A percentile compares a stretch with the other conserved stretches of the same genome.
Evolutionary conservation across 1,284 basidiomycete genomes (phyloP).

Genomic region (Trichosporon sp.): DNA sequence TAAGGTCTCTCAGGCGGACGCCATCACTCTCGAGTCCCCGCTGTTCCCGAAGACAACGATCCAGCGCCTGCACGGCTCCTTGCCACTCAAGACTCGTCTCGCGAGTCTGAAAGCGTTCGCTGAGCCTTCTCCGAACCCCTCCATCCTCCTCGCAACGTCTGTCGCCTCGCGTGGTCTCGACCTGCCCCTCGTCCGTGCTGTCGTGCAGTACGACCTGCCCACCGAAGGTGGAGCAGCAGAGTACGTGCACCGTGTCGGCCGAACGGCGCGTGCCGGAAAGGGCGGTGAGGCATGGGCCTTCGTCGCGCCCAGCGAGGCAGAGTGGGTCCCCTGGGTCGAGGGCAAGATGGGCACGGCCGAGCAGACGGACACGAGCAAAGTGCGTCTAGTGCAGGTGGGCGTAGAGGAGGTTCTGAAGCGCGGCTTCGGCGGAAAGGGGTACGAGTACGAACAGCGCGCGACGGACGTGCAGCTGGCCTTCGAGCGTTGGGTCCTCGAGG

Average conservation of each 20-base stretch:
- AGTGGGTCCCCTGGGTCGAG: constrained; percentile 85
- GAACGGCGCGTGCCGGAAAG: constrained; percentile 90
- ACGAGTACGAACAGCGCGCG: constrained; percentile 80
- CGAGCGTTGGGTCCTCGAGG: constrained; percentile 83
- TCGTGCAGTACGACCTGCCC: constrained; percentile 94
- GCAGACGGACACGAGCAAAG: constrained; percentile 42
- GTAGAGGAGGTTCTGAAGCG: constrained; percentile 66
- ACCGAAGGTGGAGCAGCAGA: constrained; percentile 96
- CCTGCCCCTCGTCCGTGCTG: constrained; percentile 85
- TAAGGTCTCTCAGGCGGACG: constrained; percentile 30
- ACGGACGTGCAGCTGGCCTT: constrained; percentile 94
- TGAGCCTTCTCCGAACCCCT: constrained; percentile 46
- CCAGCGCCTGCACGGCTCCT: constrained; percentile 90
- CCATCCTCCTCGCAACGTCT: constrained; percentile 88
- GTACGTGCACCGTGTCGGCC: constrained; percentile 93
- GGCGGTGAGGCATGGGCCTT: constrained; percentile 88
- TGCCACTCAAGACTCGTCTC: constrained; percentile 74
- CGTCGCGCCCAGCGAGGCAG: constrained; percentile 71
- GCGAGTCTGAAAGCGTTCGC: constrained; percentile 78
- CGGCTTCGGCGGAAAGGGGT: constrained; percentile 77
- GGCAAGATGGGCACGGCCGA: constrained; percentile 57
- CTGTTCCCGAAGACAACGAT: constrained; percentile 76
- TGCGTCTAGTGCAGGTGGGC: constrained; percentile 57
- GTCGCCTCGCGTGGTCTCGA: constrained; percentile 98
- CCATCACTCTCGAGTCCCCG: constrained; percentile 60